phyloP scores from a whole-genome alignment of 2,329 filamentous ascomycete species.

The Geosmithia putterillii region DNA sequence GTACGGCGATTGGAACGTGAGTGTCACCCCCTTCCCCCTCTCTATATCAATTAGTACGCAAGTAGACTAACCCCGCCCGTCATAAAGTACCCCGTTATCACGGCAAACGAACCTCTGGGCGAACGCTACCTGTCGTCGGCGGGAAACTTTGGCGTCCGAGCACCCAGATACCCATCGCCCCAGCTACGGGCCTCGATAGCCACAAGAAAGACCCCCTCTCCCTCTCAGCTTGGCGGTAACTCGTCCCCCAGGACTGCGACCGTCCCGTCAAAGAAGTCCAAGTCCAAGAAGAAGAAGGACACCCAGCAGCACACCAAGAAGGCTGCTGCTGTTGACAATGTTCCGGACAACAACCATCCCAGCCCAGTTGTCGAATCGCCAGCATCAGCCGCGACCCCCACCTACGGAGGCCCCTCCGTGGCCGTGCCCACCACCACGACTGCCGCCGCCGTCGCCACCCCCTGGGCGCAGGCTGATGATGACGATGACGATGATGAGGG shows the following conservation, averaged over 20 bases:
- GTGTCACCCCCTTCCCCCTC: conserved; percentile 19
- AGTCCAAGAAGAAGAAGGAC: conserved; percentile 26
- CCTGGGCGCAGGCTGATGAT: neutral
- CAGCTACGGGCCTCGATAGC: conserved; percentile 5
- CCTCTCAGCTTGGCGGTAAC: conserved; percentile 6
- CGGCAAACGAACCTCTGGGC: conserved; percentile 58
- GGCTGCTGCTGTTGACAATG: conserved; percentile 2
- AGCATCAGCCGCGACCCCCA: neutral
- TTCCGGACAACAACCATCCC: conserved; percentile 14
- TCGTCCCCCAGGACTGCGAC: conserved; percentile 7
- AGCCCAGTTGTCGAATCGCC: conserved; percentile 6
- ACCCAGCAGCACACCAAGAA: conserved; percentile 18
- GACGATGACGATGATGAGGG: neutral
- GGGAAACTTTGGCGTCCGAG: conserved; percentile 13
- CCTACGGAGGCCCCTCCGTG: neutral
- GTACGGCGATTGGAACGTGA: conserved; percentile 88
- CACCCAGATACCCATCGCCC: conserved; percentile 9
- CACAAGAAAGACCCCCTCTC: conserved; percentile 9
- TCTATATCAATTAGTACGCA: neutral
- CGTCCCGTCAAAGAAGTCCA: conserved; percentile 23
- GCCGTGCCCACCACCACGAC: no score
- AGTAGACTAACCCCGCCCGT: neutral
- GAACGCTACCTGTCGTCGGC: conserved; percentile 44
- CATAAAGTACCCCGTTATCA: conserved; percentile 90
- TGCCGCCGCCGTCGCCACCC: neutral